phyloP scores from a whole-genome alignment of 371 early-diverging fungal species.

The Mucor irregularis region DNA sequence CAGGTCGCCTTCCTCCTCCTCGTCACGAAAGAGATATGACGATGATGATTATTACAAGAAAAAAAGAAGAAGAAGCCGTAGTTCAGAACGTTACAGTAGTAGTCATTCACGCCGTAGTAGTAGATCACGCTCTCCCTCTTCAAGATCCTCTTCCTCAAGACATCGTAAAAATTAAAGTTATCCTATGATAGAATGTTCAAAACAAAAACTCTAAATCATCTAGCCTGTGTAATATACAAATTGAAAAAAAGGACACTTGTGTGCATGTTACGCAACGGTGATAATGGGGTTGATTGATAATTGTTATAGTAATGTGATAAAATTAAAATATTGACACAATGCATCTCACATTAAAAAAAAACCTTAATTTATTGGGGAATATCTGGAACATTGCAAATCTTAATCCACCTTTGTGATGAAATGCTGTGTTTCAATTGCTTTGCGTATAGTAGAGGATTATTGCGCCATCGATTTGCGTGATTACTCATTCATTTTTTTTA shows the following conservation, averaged over 20 bases:
- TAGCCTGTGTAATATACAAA: background rate
- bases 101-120: background rate
- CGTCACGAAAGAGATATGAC: background rate
- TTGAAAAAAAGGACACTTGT: too few species aligned
- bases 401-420: background rate
- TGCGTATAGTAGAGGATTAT: constrained; percentile 1
- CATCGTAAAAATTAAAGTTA: background rate
- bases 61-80: background rate
- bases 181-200: background rate
- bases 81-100: background rate
- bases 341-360: background rate
- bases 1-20: too few species aligned
- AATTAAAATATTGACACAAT: background rate
- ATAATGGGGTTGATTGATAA: too few species aligned
- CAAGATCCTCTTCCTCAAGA: too few species aligned
- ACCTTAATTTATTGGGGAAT: constrained; percentile 3
- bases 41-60: background rate
- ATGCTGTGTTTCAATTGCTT: constrained; percentile 7
- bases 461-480: constrained; percentile 19
- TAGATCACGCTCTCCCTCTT: constrained; percentile 4
- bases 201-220: background rate
- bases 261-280: too few species aligned
- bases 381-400: constrained; percentile 15
- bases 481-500: background rate
- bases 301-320: too few species aligned